phyloP scores from a whole-genome alignment of 1,284 basidiomycete species.

The Erythrobasidium hasegawianum region DNA sequence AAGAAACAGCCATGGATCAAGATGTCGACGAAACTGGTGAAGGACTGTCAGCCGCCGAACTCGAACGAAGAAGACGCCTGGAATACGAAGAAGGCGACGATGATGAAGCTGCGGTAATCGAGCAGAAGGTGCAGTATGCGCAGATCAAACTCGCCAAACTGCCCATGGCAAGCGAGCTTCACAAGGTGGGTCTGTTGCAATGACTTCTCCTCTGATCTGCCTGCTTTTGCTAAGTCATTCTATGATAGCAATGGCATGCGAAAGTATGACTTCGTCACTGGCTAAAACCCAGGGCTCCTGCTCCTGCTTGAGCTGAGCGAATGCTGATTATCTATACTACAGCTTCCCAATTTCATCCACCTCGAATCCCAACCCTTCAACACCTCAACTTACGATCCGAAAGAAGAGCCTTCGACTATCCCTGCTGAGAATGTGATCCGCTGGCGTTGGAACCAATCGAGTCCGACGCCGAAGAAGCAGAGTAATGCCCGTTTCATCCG shows the following conservation, averaged over 20 bases:
- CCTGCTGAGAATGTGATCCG: conserved; percentile 85
- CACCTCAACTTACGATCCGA: conserved; percentile 68
- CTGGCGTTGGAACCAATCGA: conserved; percentile 66
- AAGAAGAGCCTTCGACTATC: conserved; percentile 62
- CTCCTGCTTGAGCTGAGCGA: conserved; percentile 53
- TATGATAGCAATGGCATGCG: conserved; percentile 15
- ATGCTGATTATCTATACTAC: conserved; percentile 59
- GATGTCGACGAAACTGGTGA: conserved; percentile 48
- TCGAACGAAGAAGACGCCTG: conserved; percentile 62
- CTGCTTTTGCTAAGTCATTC: too few relatives aligned
- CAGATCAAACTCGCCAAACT: conserved; percentile 71
- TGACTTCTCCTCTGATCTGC: background rate
- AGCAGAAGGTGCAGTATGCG: conserved; percentile 59
- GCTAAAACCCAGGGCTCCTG: conserved; percentile 20
- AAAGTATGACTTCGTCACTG: conserved; percentile 16
- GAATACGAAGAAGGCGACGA: conserved; percentile 78
- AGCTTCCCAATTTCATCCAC: conserved; percentile 74
- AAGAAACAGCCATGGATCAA: background rate
- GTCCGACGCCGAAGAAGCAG: conserved; percentile 58
- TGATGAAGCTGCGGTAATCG: conserved; percentile 57
- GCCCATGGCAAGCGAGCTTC: conserved; percentile 63
- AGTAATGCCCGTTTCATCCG: conserved; percentile 81
- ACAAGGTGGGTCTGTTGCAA: conserved; percentile 64
- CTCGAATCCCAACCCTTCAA: conserved; percentile 78
- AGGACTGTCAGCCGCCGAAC: conserved; percentile 64